Base-by-base conservation (phyloP, 441 rosid species). In the Biscutella auriculata region DNA sequence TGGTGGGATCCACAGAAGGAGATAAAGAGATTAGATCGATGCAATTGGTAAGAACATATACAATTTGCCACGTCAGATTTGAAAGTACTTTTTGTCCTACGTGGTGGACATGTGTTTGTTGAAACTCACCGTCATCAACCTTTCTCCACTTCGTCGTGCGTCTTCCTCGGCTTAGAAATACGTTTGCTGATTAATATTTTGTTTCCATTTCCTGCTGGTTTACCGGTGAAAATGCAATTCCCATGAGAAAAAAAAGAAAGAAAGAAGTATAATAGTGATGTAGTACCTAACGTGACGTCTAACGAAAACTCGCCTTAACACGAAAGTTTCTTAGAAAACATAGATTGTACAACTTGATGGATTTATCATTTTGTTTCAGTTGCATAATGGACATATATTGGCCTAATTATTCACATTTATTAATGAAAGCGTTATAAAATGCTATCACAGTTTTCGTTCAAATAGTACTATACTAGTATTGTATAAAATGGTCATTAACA, bases 51-150 rank as follows among this genome's bases (percentile, higher is more conserved):
- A 53, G 30, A 39, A 49, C 67, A 40, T 55, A 68, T 30, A 56
- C 36, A 5, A 56, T 19, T 28, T 50, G 51, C 68, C 73, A 57
- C 68, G 45, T 68, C 59, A 0, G 60, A 14, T 42, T 54, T 17
- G 1, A 2, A 5, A 10, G 49, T 37, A 61, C 72, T n/a, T 48
- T 61, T 62, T 5, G 2, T 49, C 60, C 54, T 43, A 62, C 73
- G n/a, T n/a, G n/a, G 65, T 68, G 73, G 68, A 43, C 49, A 42
- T 49, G 59, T 68, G 44, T 68, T 68, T 62, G 68, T 62, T 62
- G 54, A n/a, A 56, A 46, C 59, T 56, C 63, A 40, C 15, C 52
- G 61, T 46, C 52, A 61, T 63, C 63, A 68, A 30, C 72, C n/a
- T n/a, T n/a, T n/a, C n/a, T n/a, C n/a, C n/a, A n/a, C n/a, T n/a